Evolutionary conservation across 352 stramenopile species (phyloP), one percentile per base, ranked within the genome.

Genomic region (Pythium dissotocum): DNA sequence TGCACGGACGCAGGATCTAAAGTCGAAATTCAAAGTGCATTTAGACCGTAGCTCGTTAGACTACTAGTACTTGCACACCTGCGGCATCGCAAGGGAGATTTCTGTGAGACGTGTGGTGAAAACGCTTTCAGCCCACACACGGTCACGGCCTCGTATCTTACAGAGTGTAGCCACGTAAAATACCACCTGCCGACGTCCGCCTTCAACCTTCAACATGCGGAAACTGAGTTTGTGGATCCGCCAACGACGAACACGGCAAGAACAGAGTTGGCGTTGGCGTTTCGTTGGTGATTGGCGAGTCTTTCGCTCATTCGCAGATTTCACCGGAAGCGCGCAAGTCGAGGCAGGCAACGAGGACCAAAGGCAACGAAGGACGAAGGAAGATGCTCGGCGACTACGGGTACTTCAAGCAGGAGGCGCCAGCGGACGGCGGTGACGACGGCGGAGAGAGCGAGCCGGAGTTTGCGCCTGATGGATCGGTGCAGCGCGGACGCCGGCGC

Each of bases 401-500:
- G 49, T 14, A 12, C 9, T 24, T 38, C 49, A 38, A 35, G 49
- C 49, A 38, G 1, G 28, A 56, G 49, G 12, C 21, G 49, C 13
- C 28, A n/a, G 49, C 26, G 28, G 28, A 56, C 13, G 24, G 7
- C 24, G 49, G 49, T 0, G 38, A n/a, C 12, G 44, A 52, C 44
- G 49, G 49, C 10, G 49, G 21, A 21, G 49, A 56, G 6, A 56
- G 49, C 49, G 49, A 56, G 12, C n/a, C 14, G 13, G 49, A 56
- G 49, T 38, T 56, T 4, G 49, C 49, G 49, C 28, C 16, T 6
- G 49, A 56, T 16, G 49, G 49, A 26, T 35, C 49, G 26, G 26
- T 38, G 49, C 49, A 56, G 49, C 49, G 49, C 49, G 49, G 49
- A 16, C 77, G 79, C 48, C 73, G 61, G 0, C 78, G 83, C 3